These are phyloP conservation scores for Magnusiomyces suaveolens DNA, from an alignment of 1,139 yeast species.

Conservation along the genomic window DNA sequence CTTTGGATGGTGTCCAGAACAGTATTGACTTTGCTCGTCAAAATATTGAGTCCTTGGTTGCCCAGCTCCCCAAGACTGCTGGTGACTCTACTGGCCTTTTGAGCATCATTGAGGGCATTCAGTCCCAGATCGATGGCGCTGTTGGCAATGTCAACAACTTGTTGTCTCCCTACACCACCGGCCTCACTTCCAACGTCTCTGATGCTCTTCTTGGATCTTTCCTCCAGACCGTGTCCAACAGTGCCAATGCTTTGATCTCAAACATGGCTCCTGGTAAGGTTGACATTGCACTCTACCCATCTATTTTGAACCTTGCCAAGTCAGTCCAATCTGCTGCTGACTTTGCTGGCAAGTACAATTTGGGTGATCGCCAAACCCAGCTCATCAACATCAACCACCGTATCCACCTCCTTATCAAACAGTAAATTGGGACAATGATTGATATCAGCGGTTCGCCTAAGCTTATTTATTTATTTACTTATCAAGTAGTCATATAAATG, in stretches of 20 bases:
- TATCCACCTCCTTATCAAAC: slow-evolving; percentile 11
- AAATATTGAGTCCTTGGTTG: slow-evolving; percentile 22
- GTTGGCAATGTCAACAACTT: slow-evolving; percentile 23
- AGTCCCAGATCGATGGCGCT: slow-evolving; percentile 29
- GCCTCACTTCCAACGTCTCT: slow-evolving; percentile 22
- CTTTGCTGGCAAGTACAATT: slow-evolving; percentile 13
- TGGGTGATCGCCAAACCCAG: slow-evolving; percentile 12
- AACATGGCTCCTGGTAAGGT: slow-evolving; percentile 19
- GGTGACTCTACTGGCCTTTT: slow-evolving; percentile 12
- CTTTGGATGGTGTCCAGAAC: slow-evolving; percentile 14
- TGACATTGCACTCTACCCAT: slow-evolving; percentile 12
- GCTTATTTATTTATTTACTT: no score
- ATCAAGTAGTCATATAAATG: no score
- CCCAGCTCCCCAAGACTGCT: slow-evolving; percentile 16
- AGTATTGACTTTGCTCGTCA: slow-evolving; percentile 23
- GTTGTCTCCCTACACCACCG: slow-evolving; percentile 23
- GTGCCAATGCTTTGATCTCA: slow-evolving; percentile 27
- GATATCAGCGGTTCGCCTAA: no score
- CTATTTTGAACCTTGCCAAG: slow-evolving; percentile 15
- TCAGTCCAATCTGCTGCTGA: slow-evolving; percentile 15
- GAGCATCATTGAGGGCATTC: slow-evolving; percentile 27
- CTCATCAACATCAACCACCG: slow-evolving; percentile 15
- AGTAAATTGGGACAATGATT: no score
- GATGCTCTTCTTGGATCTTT: slow-evolving; percentile 25
- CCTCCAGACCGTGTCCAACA: slow-evolving; percentile 29